Conservation (phyloP, 257 asterid species). For the Leptodermis oblonga region DNA sequence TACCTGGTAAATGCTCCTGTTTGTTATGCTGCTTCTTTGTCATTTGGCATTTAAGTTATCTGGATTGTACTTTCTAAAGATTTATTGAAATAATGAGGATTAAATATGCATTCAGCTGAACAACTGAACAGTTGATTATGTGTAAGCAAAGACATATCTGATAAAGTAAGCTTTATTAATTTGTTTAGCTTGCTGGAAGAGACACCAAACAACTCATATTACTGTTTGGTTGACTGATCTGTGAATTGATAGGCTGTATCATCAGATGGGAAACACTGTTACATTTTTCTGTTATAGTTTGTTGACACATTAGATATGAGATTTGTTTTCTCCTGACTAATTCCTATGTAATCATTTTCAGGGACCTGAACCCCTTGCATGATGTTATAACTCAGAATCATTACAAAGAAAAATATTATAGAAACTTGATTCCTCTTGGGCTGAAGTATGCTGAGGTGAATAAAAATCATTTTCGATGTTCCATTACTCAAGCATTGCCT, state of each 20-base stretch:
- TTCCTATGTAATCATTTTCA: constrained; percentile 24
- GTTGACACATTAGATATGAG: background rate
- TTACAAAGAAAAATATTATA: constrained; percentile 80
- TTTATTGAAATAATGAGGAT: background rate
- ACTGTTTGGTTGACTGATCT: background rate
- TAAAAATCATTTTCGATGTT: background rate
- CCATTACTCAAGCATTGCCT: constrained; percentile 7
- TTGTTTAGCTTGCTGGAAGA: background rate
- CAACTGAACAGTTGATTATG: background rate
- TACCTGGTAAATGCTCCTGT: background rate
- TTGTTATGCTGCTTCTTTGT: background rate
- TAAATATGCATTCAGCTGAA: background rate
- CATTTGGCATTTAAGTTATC: background rate
- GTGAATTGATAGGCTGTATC: background rate
- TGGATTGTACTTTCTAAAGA: background rate
- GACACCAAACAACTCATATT: background rate
- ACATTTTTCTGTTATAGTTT: background rate
- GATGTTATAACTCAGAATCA: constrained; percentile 45
- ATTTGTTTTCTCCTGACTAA: constrained; percentile 6
- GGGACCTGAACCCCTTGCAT: constrained; percentile 92
- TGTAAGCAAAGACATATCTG: background rate
- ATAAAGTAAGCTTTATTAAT: background rate
- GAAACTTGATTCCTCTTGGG: constrained; percentile 60
- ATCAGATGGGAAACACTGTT: background rate
- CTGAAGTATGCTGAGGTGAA: constrained; percentile 61